A percentile compares a stretch with the other conserved stretches of the same genome.
Conservation (phyloP, 305 asterid genomes). For the Solanum aculeatissimum region DNA sequence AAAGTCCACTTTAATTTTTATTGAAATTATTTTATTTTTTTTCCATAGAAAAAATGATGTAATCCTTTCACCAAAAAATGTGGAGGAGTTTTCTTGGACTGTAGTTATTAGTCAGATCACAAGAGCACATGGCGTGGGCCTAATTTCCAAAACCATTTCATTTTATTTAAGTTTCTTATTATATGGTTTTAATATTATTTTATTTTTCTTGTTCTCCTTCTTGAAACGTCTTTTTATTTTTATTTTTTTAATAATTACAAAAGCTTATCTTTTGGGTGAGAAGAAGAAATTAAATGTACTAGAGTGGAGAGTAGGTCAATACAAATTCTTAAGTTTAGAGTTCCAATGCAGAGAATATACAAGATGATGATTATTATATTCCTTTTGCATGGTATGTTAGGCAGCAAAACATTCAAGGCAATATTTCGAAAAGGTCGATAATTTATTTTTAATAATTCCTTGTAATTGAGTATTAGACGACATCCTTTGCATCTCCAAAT, state of each 20-base stretch:
- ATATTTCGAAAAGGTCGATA: too few species aligned
- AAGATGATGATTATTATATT: neutral
- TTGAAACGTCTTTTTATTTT: neutral
- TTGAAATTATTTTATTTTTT: neutral
- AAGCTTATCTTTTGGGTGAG: neutral
- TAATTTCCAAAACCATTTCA: neutral
- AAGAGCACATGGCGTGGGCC: constrained; percentile 17
- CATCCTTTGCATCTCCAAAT: neutral
- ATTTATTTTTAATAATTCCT: neutral
- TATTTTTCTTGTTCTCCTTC: neutral
- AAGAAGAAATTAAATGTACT: neutral
- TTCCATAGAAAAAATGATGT: neutral
- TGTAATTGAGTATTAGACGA: neutral
- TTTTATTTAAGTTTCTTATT: neutral
- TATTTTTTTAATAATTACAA: neutral
- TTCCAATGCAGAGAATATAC: neutral
- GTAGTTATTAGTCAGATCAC: constrained; percentile 1
- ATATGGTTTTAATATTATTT: neutral
- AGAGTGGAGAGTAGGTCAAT: neutral
- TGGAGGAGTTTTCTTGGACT: neutral
- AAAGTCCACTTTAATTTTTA: neutral
- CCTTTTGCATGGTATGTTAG: neutral
- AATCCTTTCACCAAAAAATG: neutral
- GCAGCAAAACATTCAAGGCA: neutral
- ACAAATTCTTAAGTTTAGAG: neutral